phyloP scores from a whole-genome alignment of 108 stramenopile genomes.

The Fistulifera pelliculosa region DNA sequence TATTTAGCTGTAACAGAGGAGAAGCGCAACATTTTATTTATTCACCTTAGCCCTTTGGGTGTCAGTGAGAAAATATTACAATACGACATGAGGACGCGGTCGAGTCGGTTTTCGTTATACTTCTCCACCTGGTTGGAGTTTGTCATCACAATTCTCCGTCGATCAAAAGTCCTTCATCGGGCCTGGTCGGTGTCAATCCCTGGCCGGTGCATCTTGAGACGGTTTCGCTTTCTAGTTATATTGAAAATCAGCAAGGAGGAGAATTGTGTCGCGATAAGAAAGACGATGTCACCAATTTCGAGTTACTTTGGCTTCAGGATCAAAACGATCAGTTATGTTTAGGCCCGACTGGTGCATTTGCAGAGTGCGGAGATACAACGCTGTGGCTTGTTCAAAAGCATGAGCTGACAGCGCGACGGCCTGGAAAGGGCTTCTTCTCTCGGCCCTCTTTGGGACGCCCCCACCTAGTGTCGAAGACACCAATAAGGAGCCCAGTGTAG shows the following conservation, averaged over 20 bases:
- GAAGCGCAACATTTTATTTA: too few species aligned
- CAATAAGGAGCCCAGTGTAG: not conserved
- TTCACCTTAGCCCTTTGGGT: too few species aligned
- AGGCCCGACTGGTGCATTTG: conserved; percentile 49
- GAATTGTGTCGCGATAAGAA: not conserved
- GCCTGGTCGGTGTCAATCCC: conserved; percentile 52
- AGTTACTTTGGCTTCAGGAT: conserved; percentile 69
- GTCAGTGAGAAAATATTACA: too few species aligned
- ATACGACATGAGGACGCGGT: conserved; percentile 42
- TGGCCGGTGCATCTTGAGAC: conserved; percentile 41
- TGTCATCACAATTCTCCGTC: conserved; percentile 8
- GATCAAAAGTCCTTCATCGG: conserved; percentile 9
- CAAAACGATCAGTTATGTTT: conserved; percentile 46
- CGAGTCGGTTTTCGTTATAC: conserved; percentile 45
- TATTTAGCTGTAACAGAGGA: too few species aligned
- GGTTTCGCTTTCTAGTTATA: conserved; percentile 6
- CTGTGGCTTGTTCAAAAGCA: conserved; percentile 38
- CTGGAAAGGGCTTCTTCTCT: too few species aligned
- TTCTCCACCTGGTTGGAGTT: conserved; percentile 50
- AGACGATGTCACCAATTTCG: conserved; percentile 9
- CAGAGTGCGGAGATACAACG: conserved; percentile 77
- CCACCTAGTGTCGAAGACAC: not conserved
- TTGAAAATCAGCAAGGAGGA: not conserved
- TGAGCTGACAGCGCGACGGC: not conserved
- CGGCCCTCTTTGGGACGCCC: not conserved